These are phyloP conservation scores for Ceratopteris richardii DNA, from an alignment of 75 land plant species.

Conservation along the genomic window DNA sequence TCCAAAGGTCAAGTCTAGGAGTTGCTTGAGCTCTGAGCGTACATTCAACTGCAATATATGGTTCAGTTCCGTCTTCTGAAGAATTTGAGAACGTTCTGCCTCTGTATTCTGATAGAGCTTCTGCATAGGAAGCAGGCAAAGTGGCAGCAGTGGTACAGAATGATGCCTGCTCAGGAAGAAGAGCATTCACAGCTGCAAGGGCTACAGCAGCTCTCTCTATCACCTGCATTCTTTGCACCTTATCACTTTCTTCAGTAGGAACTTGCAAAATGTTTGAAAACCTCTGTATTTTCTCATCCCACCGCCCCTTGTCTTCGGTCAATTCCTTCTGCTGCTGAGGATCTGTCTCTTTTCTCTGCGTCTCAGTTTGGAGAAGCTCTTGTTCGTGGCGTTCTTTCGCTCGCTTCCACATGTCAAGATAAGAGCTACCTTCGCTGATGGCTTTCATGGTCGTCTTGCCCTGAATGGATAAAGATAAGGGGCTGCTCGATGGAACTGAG, in stretches of 20 bases:
- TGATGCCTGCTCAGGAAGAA: conserved; percentile 33
- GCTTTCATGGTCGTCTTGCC: too few relatives aligned
- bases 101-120: conserved; percentile 5
- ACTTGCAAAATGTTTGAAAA: too few relatives aligned
- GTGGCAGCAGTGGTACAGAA: not conserved
- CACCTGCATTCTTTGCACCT: conserved; percentile 69
- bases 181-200: conserved; percentile 68
- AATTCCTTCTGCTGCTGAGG: conserved; percentile 10
- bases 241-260: conserved; percentile 77
- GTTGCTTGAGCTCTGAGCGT: conserved; percentile 21
- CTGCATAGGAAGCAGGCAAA: too few relatives aligned
- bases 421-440: conserved; percentile 38
- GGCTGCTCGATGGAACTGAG: too few relatives aligned
- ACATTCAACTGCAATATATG: conserved; percentile 11
- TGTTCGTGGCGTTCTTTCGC: conserved; percentile 36
- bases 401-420: conserved; percentile 62
- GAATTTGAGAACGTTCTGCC: not conserved
- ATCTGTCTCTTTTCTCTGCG: too few relatives aligned
- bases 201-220: too few relatives aligned
- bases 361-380: conserved; percentile 31
- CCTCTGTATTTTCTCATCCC: conserved; percentile 40
- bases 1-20: conserved; percentile 98
- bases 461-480: too few relatives aligned
- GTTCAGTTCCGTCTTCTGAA: conserved; percentile 15
- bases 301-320: conserved; percentile 8